Evolutionary conservation across 2,329 filamentous ascomycete genomes (phyloP).

Genomic region (Lasiodiplodia hormozganensis): DNA sequence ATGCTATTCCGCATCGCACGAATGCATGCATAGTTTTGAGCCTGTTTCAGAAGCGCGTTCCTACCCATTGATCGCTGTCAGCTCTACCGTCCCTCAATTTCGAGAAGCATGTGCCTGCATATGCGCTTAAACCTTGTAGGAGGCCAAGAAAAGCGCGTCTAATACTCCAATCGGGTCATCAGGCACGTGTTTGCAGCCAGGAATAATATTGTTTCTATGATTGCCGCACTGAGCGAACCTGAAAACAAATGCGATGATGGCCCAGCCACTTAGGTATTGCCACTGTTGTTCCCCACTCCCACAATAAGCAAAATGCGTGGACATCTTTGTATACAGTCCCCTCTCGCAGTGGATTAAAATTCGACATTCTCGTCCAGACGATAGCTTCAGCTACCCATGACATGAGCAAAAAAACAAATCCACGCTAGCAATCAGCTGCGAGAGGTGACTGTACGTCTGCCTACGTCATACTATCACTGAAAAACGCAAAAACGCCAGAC

Average conservation of each 20-base stretch:
- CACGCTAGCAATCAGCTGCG: too few species aligned
- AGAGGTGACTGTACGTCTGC: not conserved
- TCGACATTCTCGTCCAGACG: too few species aligned
- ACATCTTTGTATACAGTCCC: not conserved
- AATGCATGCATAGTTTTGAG: conserved; percentile 1
- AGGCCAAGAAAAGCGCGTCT: not conserved
- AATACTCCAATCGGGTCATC: not conserved
- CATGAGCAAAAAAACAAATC: too few species aligned
- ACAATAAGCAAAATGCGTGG: not conserved
- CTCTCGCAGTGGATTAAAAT: too few species aligned
- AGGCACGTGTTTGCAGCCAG: not conserved
- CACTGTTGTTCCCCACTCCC: not conserved
- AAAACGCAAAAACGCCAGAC: not conserved
- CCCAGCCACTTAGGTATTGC: not conserved
- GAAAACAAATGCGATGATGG: not conserved
- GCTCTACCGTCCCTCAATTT: not conserved
- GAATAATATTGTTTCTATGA: not conserved
- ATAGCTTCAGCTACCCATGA: too few species aligned
- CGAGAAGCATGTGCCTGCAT: not conserved
- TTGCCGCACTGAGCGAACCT: not conserved
- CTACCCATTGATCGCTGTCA: not conserved
- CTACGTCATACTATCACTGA: not conserved
- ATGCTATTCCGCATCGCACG: not conserved
- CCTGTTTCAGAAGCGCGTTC: not conserved
- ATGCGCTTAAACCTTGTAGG: not conserved